Evolutionary conservation across 805 yeast species (phyloP).

Genomic region (Candida chauliodis): DNA sequence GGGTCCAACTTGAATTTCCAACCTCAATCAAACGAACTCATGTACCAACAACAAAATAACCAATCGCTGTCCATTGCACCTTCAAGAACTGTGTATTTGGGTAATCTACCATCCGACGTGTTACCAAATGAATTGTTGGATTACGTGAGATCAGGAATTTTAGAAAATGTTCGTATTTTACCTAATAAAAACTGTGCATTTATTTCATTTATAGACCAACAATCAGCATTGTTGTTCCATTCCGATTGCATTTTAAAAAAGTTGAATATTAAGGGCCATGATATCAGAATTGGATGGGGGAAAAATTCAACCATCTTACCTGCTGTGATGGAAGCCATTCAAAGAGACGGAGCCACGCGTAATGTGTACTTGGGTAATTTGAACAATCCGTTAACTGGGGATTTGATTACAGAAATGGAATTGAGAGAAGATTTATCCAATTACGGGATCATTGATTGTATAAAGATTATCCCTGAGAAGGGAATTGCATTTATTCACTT

Average conservation of each 20-base stretch:
- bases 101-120: conserved; percentile 80
- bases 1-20: neutral
- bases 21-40: conserved; percentile 1
- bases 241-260: conserved; percentile 88
- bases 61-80: conserved; percentile 40
- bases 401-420: conserved; percentile 56
- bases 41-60: conserved; percentile 3
- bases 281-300: conserved; percentile 92
- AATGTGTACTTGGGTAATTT: conserved; percentile 87
- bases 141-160: conserved; percentile 86
- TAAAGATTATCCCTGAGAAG: conserved; percentile 74
- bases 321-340: conserved; percentile 69
- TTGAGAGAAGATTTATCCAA: conserved; percentile 61
- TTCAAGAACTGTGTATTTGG: conserved; percentile 85
- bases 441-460: conserved; percentile 82
- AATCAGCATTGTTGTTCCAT: conserved; percentile 85
- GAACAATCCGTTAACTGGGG: conserved; percentile 51
- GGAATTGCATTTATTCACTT: conserved; percentile 91
- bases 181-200: conserved; percentile 88
- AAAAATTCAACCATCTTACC: conserved; percentile 73
- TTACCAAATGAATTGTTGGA: conserved; percentile 79
- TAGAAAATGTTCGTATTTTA: conserved; percentile 75
- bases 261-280: conserved; percentile 74
- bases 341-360: conserved; percentile 86
- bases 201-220: conserved; percentile 83